Evolutionary conservation across 129 eudicot species (phyloP), one percentile per base, ranked within the genome.

Genomic region (Deinandra increscens): DNA sequence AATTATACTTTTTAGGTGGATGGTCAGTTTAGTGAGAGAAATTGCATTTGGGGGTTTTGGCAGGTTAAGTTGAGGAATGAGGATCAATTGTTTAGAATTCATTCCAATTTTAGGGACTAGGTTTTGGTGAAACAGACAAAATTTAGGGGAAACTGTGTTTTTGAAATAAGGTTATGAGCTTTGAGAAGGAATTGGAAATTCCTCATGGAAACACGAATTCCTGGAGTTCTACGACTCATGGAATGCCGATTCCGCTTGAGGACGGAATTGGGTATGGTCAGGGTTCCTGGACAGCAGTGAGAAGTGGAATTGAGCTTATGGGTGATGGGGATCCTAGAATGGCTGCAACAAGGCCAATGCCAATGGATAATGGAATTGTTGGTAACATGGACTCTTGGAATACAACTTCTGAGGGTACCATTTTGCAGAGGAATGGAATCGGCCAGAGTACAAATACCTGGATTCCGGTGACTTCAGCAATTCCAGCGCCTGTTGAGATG

Each of bases 401-500:
- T 70, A n/a, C 67, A 71, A 60, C 67, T 43, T 14, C 36, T 26
- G 75, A 43, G 66, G 26, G 41, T 13, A 43, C 31, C 7, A 8
- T 42, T 41, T 58, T 58, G 48, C 75, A 71, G 29, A 12, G 34
- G 36, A 71, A 17, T 46, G 72, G 61, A 68, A 68, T 17, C 19
- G 72, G n/a, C 34, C 36, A 68, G 33, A 33, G 36, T n/a, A 71
- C 42, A n/a, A 74, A 84, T 67, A 26, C 78, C 50, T 81, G 85
- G 91, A 50, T 79, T 48, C 72, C 85, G 2, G n/a, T 41, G 20
- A 77, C 85, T 13, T 86, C 88, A 33, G 77, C 81, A 31, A 71
- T 72, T 49, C 65, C 75, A 9, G 22, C 22, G 6, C 79, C 51
- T 0, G 66, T 48, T 14, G 84, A 55, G 9, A 48, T 68, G 75